These are phyloP conservation scores for Halophytophthora polymorphica DNA, from an alignment of 352 stramenopile genomes.

Conservation along the genomic window DNA sequence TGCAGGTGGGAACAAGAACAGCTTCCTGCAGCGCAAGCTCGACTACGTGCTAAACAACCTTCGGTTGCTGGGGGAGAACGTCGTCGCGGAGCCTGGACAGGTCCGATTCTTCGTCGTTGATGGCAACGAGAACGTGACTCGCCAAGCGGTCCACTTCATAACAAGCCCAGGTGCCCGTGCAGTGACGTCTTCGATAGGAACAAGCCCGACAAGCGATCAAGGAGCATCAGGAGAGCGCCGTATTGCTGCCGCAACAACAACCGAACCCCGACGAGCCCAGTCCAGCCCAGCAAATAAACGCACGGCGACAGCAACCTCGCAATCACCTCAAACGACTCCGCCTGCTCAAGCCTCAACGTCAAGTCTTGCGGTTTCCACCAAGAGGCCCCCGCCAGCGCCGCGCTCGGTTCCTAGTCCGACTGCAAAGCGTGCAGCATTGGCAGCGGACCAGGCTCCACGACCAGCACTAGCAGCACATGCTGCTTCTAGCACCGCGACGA, in stretches of 20 bases:
- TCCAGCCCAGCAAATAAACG: too few relatives aligned
- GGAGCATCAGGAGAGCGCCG: not conserved
- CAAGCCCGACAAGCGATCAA: not conserved
- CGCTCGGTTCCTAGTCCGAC: too few relatives aligned
- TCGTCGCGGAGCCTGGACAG: constrained; percentile 21
- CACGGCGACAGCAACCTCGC: too few relatives aligned
- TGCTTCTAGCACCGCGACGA: too few relatives aligned
- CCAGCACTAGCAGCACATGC: too few relatives aligned
- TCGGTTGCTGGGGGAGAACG: constrained; percentile 17
- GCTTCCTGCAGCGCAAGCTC: constrained; percentile 27
- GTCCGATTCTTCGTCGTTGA: constrained; percentile 36
- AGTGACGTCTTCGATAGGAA: constrained; percentile 5
- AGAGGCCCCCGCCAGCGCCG: too few relatives aligned
- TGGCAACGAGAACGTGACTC: constrained; percentile 18
- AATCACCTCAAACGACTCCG: too few relatives aligned
- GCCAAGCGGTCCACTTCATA: constrained; percentile 24
- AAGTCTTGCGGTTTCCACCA: too few relatives aligned
- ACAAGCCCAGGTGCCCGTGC: not conserved
- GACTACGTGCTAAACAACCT: constrained; percentile 42
- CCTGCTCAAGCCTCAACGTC: too few relatives aligned
- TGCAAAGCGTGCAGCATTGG: too few relatives aligned
- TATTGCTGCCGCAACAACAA: not conserved
- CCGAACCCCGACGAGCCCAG: too few relatives aligned
- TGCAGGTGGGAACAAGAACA: constrained; percentile 26
- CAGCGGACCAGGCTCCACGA: too few relatives aligned